Evolutionary conservation across 371 early-diverging fungal species (phyloP).

Genomic region (Mortierella sp.): DNA sequence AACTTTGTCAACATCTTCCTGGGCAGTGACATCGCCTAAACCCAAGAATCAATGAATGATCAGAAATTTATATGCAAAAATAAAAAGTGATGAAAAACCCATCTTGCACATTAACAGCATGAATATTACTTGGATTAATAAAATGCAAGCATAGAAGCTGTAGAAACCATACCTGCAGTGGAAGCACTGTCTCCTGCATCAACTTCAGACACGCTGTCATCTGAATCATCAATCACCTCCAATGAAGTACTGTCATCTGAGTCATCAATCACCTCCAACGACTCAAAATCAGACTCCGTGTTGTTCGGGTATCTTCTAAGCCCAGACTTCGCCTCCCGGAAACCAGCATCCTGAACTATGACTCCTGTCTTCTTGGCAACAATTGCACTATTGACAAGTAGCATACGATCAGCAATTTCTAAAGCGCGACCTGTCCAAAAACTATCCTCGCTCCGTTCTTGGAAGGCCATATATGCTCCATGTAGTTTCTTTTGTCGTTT

Average conservation of each 20-base stretch:
- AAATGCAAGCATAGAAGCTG: too few relatives aligned
- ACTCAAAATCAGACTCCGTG: constrained; percentile 4
- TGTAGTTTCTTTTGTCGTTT: constrained; percentile 10
- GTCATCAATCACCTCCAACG: neutral
- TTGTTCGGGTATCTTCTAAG: constrained; percentile 12
- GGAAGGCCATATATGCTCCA: constrained; percentile 14
- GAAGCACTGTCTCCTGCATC: too few relatives aligned
- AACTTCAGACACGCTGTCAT: too few relatives aligned
- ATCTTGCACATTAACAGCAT: too few relatives aligned
- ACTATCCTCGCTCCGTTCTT: constrained; percentile 8
- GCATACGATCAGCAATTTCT: neutral
- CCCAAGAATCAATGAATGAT: too few relatives aligned
- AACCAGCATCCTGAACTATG: constrained; percentile 13
- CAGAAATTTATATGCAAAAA: too few relatives aligned
- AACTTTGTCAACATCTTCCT: too few relatives aligned
- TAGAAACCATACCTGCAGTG: too few relatives aligned
- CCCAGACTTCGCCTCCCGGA: constrained; percentile 13
- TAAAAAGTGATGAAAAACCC: too few relatives aligned
- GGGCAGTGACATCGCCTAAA: too few relatives aligned
- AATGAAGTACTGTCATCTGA: too few relatives aligned
- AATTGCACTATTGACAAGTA: constrained; percentile 20
- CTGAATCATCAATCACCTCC: neutral
- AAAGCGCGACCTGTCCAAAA: constrained; percentile 14
- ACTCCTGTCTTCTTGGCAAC: constrained; percentile 20
- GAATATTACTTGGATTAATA: too few relatives aligned